phyloP scores from a whole-genome alignment of 2,329 filamentous ascomycete species.

The Magnaporthiopsis rhizophila region DNA sequence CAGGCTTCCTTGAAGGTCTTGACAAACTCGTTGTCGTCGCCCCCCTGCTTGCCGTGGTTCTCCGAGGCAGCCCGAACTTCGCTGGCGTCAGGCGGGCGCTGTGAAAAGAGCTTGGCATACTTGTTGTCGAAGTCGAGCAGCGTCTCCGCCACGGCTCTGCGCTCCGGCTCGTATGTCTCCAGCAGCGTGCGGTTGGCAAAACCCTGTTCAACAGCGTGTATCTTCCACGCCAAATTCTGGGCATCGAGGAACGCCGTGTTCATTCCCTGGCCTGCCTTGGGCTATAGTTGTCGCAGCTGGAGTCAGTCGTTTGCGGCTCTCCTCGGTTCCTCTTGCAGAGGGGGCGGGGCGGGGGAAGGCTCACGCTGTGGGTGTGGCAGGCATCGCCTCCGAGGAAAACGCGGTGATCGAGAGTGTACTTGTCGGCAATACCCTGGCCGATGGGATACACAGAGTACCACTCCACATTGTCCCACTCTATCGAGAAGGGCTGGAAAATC shows the following conservation, averaged over 20 bases:
- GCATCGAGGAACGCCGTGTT: conserved; percentile 75
- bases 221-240: conserved; percentile 91
- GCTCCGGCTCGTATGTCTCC: conserved; percentile 78
- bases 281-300: conserved; percentile 21
- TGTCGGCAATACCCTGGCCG: conserved; percentile 63
- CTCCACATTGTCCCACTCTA: conserved; percentile 59
- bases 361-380: conserved; percentile 69
- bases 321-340: not conserved
- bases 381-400: conserved; percentile 71
- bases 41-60: conserved; percentile 6
- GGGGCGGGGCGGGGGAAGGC: conserved; percentile 18
- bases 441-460: conserved; percentile 76
- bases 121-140: conserved; percentile 80
- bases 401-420: conserved; percentile 58
- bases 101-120: conserved; percentile 85
- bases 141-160: conserved; percentile 75
- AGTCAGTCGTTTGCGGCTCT: not conserved
- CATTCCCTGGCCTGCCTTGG: conserved; percentile 74
- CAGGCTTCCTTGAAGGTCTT: conserved; percentile 85
- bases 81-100: conserved; percentile 62
- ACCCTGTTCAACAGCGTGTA: conserved; percentile 79
- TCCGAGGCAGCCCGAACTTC: conserved; percentile 62
- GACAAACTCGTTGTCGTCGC: conserved; percentile 70
- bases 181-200: conserved; percentile 70
- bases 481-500: conserved; percentile 58